Percentiles rank a stretch among this genome's conserved stretches.
These are phyloP conservation scores for Gossypium australe DNA, from an alignment of 345 rosid species.

Conservation along the genomic window DNA sequence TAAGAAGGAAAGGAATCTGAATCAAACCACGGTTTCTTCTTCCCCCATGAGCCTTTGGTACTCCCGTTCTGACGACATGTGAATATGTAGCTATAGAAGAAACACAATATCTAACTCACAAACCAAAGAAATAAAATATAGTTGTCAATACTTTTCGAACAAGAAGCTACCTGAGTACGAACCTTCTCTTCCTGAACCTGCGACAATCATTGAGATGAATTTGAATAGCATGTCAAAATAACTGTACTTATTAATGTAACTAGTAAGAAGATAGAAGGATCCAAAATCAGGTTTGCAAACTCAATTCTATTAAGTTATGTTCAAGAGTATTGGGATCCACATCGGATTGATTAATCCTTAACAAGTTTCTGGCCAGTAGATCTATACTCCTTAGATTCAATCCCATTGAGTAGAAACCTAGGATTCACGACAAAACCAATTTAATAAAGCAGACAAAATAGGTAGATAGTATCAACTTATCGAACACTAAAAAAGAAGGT, in stretches of 20 bases:
- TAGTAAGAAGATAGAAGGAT: slow-evolving; percentile 5
- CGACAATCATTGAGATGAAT: slow-evolving; percentile 10
- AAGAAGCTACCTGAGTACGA: slow-evolving; percentile 36
- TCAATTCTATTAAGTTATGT: slow-evolving; percentile 13
- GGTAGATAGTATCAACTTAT: background rate
- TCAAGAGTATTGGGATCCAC: background rate
- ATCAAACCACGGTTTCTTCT: slow-evolving; percentile 51
- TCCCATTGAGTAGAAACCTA: background rate
- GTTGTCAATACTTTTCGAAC: background rate
- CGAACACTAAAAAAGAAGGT: background rate
- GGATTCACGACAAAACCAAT: background rate
- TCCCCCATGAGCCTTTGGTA: slow-evolving; percentile 45
- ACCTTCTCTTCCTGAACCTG: slow-evolving; percentile 43
- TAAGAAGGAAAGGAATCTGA: slow-evolving; percentile 58
- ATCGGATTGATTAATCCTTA: background rate
- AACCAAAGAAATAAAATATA: background rate
- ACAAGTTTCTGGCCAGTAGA: background rate
- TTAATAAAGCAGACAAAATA: background rate
- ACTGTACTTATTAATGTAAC: slow-evolving; percentile 2
- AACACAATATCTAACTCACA: slow-evolving; percentile 2
- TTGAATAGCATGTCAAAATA: slow-evolving; percentile 16
- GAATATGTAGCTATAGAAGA: slow-evolving; percentile 37
- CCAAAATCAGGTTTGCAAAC: slow-evolving; percentile 40
- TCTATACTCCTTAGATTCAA: background rate
- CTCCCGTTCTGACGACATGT: slow-evolving; percentile 67